Evolutionary conservation across 225 moss, liverwort and hornwort species (phyloP), one percentile per base, ranked within the genome.

Genomic region (Polytrichum formosum): DNA sequence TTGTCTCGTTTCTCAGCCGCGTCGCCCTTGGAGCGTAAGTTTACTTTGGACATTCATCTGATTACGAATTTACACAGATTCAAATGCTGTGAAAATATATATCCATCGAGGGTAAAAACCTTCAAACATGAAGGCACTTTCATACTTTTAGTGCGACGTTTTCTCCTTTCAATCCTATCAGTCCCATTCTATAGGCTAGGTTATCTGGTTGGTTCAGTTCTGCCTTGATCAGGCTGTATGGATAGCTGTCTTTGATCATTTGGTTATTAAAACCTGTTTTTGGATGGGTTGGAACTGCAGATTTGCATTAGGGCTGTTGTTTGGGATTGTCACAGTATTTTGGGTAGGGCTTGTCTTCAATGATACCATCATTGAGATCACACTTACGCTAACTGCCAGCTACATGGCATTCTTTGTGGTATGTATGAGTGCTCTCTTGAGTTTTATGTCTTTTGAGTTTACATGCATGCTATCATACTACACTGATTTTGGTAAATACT

Each of bases 351-450:
- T 85, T 2, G 91, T 99, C 28, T 99, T 99, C 75, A 99, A 99
- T 75, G 94, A 99, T 65, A 81, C 87, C 17, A 56, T 99, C 23
- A 75, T 99, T 53, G 98, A 99, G 75, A 99, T 99, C 70, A 99
- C 94, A 7, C 77, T 99, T 61, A 99, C 98, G 7, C 78, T 99
- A 60, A 93, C 94, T 58, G 94, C 98, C 69, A 99, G 98, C 75
- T 99, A 94, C 79, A 78, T 99, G 91, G 98, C 98, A 10, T 99
- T 90, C 77, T 94, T 92, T 79, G 91, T 99, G 78, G 98, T 94
- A 87, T 85, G 72, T 10, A 59, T 66, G 46, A 56, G 46, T 9
- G 35, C 4, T 46, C 20, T 71, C 27, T 30, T 21, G 8, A 71
- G 33, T 33, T 33, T 33, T 33, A 33, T 33, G 33, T 33, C 33